These are phyloP conservation scores for Betula pendula DNA, from an alignment of 306 rosid species.

Conservation along the genomic window DNA sequence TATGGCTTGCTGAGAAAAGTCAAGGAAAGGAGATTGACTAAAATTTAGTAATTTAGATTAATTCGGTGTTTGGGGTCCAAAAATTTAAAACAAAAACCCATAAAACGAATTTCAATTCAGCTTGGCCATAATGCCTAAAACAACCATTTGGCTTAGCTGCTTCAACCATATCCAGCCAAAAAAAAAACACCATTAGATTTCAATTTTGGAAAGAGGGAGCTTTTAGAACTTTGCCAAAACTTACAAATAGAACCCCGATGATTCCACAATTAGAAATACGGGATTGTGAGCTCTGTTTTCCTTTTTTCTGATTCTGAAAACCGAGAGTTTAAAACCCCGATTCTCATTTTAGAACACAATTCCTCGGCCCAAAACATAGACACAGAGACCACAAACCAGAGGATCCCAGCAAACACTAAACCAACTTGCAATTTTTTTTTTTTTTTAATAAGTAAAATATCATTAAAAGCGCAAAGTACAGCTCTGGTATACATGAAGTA, in stretches of 20 bases:
- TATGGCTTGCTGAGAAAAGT: background rate
- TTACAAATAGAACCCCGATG: conserved; percentile 36
- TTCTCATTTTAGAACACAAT: too few relatives aligned
- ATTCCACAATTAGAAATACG: conserved; percentile 10
- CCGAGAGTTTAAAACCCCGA: background rate
- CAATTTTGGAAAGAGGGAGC: background rate
- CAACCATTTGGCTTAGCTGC: background rate
- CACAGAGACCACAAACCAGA: too few relatives aligned
- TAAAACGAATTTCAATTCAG: background rate
- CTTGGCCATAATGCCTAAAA: background rate
- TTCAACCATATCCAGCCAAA: background rate
- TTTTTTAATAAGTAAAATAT: too few relatives aligned
- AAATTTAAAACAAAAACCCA: background rate
- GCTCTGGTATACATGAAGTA: too few relatives aligned
- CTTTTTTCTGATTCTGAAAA: conserved; percentile 20
- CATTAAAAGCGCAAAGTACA: too few relatives aligned
- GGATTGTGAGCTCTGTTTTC: conserved; percentile 12
- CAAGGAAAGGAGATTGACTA: background rate
- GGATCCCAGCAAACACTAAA: too few relatives aligned
- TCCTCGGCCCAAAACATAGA: too few relatives aligned
- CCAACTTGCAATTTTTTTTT: too few relatives aligned
- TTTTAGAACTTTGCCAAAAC: conserved; percentile 23
- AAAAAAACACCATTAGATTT: background rate
- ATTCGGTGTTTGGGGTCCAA: background rate
- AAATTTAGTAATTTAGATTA: conserved; percentile 7